Evolutionary conservation across 176 grass and related monocot genomes (phyloP).

Genomic region (Lolium multiflorum): DNA sequence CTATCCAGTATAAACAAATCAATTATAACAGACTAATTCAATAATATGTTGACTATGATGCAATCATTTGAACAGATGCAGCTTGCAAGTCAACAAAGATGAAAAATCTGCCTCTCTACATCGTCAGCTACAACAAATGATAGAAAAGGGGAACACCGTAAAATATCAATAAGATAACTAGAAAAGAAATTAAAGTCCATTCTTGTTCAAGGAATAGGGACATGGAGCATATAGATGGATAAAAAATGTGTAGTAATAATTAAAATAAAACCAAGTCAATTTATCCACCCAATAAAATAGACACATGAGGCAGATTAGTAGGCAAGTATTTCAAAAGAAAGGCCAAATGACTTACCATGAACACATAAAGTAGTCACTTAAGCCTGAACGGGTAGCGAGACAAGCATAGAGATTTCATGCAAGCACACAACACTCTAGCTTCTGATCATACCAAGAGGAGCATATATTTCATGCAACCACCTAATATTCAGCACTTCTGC

Average conservation of each 20-base stretch:
- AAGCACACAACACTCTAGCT: not conserved
- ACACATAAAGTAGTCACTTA: not conserved
- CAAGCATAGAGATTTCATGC: not conserved
- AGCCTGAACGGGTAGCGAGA: not conserved
- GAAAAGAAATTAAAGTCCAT: not conserved
- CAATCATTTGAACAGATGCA: not conserved
- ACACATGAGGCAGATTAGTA: not conserved
- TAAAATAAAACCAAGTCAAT: not conserved
- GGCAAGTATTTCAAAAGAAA: not conserved
- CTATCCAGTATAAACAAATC: not conserved
- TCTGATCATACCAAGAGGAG: not conserved
- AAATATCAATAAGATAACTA: not conserved
- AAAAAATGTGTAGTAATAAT: not conserved
- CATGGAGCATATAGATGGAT: not conserved
- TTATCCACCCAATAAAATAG: not conserved
- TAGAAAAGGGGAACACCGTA: not conserved
- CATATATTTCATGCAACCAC: not conserved
- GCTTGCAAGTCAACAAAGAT: not conserved
- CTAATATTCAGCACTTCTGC: not conserved
- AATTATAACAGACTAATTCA: not conserved
- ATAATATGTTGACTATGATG: not conserved
- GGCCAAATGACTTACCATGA: not conserved
- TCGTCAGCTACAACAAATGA: not conserved
- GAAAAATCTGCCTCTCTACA: not conserved
- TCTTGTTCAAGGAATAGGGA: not conserved